Evolutionary conservation across 164 flowering plant species (phyloP).

Genomic region (Saururus chinensis): DNA sequence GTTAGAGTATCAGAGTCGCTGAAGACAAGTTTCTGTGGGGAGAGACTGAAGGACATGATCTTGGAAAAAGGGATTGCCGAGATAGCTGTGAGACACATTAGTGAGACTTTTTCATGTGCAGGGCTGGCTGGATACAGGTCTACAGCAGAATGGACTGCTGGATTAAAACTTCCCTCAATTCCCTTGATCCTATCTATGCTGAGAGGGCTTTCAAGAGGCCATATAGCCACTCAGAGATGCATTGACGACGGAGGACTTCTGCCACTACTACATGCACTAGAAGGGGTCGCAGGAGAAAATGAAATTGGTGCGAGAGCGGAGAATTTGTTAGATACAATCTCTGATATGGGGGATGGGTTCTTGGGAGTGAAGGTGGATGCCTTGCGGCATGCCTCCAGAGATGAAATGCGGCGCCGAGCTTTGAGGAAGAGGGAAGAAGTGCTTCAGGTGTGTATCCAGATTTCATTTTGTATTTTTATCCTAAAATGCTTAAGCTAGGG

Average conservation of each 20-base stretch:
- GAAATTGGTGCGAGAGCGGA: slow-evolving; percentile 99
- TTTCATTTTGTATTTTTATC: background rate
- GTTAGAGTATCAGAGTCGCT: slow-evolving; percentile 96
- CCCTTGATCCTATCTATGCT: slow-evolving; percentile 93
- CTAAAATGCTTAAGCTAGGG: too few relatives aligned
- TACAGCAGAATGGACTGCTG: slow-evolving; percentile 59
- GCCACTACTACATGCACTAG: slow-evolving; percentile 90
- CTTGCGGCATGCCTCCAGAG: slow-evolving; percentile 85
- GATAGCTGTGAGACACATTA: slow-evolving; percentile 66
- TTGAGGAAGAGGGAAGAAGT: slow-evolving; percentile 66
- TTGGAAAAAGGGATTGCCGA: slow-evolving; percentile 77
- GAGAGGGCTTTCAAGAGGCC: slow-evolving; percentile 93
- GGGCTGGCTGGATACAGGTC: slow-evolving; percentile 76
- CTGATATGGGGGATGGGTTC: slow-evolving; percentile 84
- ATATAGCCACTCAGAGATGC: slow-evolving; percentile 71
- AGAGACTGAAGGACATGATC: slow-evolving; percentile 86
- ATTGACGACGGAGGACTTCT: slow-evolving; percentile 79
- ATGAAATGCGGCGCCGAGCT: slow-evolving; percentile 93
- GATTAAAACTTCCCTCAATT: slow-evolving; percentile 73
- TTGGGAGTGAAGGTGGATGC: slow-evolving; percentile 58
- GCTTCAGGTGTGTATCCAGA: slow-evolving; percentile 61
- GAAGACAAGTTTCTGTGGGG: slow-evolving; percentile 94
- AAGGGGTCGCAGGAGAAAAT: slow-evolving; percentile 91
- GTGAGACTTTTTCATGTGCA: slow-evolving; percentile 59
- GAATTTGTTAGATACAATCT: slow-evolving; percentile 80